These are phyloP conservation scores for Candida dajiaensis DNA, from an alignment of 805 yeast genomes.

Conservation along the genomic window DNA sequence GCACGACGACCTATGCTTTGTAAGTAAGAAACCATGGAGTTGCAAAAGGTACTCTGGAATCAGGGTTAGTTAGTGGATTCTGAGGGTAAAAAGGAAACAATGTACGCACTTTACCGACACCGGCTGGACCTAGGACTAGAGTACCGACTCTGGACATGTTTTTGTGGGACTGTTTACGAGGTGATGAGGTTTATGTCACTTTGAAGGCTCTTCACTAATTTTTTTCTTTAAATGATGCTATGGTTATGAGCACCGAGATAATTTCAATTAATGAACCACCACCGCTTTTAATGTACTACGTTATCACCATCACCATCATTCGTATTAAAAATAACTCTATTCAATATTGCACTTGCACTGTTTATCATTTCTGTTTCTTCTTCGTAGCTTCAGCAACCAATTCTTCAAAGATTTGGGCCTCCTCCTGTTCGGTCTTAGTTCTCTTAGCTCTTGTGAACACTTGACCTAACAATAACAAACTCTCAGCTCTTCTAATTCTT, in stretches of 20 bases:
- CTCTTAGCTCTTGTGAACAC: constrained; percentile 56
- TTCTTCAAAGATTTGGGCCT: constrained; percentile 73
- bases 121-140: constrained; percentile 94
- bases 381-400: constrained; percentile 49
- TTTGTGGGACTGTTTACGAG: not conserved
- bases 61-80: not conserved
- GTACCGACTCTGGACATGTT: constrained; percentile 92
- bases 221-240: no score
- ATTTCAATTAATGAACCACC: no score
- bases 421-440: constrained; percentile 65
- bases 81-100: not conserved
- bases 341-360: not conserved
- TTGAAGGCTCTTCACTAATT: no score
- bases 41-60: constrained; percentile 71
- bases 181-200: not conserved
- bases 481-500: constrained; percentile 56
- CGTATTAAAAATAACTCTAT: no score
- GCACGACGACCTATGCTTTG: constrained; percentile 89
- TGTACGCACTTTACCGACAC: constrained; percentile 74
- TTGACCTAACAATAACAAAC: constrained; percentile 53
- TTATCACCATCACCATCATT: no score
- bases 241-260: no score
- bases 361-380: constrained; percentile 25
- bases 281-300: no score
- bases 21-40: constrained; percentile 79